Base-by-base conservation (phyloP, 139 green algal genomes). In the Volvox reticuliferus region DNA sequence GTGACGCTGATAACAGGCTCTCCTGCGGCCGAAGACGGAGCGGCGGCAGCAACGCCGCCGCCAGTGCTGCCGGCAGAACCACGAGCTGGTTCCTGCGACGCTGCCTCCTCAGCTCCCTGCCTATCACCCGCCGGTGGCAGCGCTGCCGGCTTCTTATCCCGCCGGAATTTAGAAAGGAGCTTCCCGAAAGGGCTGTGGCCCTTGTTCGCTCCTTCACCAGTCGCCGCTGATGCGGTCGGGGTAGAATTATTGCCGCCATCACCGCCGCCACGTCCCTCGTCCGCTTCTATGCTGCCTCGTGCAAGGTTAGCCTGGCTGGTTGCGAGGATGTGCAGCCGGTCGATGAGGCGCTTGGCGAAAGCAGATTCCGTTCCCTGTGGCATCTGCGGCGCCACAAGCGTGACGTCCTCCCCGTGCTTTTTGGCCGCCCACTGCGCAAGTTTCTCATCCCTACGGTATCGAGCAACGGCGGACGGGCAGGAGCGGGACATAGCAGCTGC, bases 301-400 rank as follows among this genome's bases (percentile, higher is more conserved):
- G 30, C 32, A 33, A 81, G 75, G 13, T 24, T 55, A 20, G 32
- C 75, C 12, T 81, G 75, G 30, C 75, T 81, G 5, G 30, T 35
- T 12, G 79, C 79, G 50, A 86, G 44, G 3, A 44, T 73, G 79
- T 65, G 12, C 6, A 86, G 79, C 22, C 79, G 79, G 50, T 86
- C 79, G 9, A 87, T 87, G 16, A 87, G 81, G 26, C 67, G 67
- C 30, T 36, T 37, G 61, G 81, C 81, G 81, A 87, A 87, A 32
- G 62, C 55, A 21, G n/a, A 32, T 19, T 32, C 81, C 16, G 81
- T 36, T 32, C 9, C 30, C 12, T 61, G 61, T 24, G 79, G 79
- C 37, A 84, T 30, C 1, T 18, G 36, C 1, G 37, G 17, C 20
- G 6, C 37, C 79, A 67, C 79, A 26, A 12, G 79, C 79, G 50